A percentile compares a stretch with the other conserved stretches of the same genome.
Conservation (phyloP, 768 basidiomycete species). For the Leucogyrophana mollusca region DNA sequence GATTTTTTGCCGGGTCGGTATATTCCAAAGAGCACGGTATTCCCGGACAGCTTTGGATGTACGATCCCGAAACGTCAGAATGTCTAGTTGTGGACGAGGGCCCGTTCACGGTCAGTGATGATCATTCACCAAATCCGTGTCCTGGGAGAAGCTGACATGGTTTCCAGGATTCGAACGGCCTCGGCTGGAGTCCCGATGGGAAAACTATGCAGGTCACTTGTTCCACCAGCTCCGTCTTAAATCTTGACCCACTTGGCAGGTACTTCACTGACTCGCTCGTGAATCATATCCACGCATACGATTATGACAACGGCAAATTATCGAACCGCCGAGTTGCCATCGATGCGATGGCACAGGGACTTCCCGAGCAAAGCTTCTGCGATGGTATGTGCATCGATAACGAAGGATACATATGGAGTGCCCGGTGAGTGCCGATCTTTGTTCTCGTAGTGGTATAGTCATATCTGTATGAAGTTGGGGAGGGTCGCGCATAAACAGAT, state of each 20-base stretch:
- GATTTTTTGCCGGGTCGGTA: conserved; percentile 68
- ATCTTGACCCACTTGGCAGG: conserved; percentile 31
- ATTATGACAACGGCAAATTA: conserved; percentile 47
- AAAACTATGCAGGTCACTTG: conserved; percentile 49
- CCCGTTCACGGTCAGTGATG: conserved; percentile 58
- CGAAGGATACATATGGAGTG: conserved; percentile 67
- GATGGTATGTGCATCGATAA: conserved; percentile 68
- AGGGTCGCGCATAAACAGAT: conserved; percentile 57
- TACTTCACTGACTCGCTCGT: conserved; percentile 69
- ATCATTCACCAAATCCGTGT: conserved; percentile 6
- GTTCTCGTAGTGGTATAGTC: conserved; percentile 8
- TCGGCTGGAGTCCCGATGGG: conserved; percentile 64
- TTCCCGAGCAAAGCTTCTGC: conserved; percentile 49
- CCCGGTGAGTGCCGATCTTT: conserved; percentile 38
- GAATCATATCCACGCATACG: conserved; percentile 68
- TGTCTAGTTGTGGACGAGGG: conserved; percentile 58
- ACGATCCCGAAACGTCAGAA: conserved; percentile 47
- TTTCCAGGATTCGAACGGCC: conserved; percentile 55
- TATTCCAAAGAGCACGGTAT: conserved; percentile 46
- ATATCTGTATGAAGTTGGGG: conserved; percentile 49
- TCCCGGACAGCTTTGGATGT: conserved; percentile 57
- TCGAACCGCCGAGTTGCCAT: conserved; percentile 56
- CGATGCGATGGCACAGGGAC: conserved; percentile 54
- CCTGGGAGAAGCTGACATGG: conserved; percentile 8
- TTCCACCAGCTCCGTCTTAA: conserved; percentile 2